A percentile compares a stretch with the other conserved stretches of the same genome.
Evolutionary conservation across 805 yeast species (phyloP).

Genomic region (Yarrowia phangngaensis): DNA sequence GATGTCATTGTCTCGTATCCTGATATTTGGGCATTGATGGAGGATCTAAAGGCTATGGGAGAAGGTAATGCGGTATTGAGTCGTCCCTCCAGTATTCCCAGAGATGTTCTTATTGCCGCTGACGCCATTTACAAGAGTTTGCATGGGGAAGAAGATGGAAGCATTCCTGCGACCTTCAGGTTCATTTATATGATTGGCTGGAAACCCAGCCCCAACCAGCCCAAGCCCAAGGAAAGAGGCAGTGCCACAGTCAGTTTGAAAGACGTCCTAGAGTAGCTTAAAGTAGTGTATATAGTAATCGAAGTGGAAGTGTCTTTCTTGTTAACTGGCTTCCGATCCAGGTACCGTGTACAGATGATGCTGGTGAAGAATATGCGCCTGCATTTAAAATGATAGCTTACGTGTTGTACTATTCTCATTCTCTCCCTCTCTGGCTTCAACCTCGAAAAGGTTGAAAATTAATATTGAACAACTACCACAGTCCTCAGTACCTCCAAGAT

Average conservation of each 20-base stretch:
- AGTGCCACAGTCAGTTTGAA: slow-evolving; percentile 64
- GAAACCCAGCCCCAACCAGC: slow-evolving; percentile 69
- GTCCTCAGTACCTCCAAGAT: too few species aligned
- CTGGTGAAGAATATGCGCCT: too few species aligned
- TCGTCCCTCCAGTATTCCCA: slow-evolving; percentile 45
- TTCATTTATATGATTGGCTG: slow-evolving; percentile 84
- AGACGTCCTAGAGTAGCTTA: slow-evolving; percentile 46
- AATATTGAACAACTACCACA: too few species aligned
- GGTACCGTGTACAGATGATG: too few species aligned
- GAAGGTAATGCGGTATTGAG: slow-evolving; percentile 64
- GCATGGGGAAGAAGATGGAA: slow-evolving; percentile 60
- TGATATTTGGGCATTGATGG: slow-evolving; percentile 59
- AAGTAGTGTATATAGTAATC: background rate
- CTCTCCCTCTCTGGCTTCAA: too few species aligned
- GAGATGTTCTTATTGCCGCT: slow-evolving; percentile 69
- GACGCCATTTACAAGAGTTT: slow-evolving; percentile 67
- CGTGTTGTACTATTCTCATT: too few species aligned
- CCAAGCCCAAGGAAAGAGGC: slow-evolving; percentile 71
- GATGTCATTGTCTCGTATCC: slow-evolving; percentile 79
- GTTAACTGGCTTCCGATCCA: too few species aligned
- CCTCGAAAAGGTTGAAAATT: too few species aligned
- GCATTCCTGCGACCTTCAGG: slow-evolving; percentile 76
- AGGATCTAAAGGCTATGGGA: slow-evolving; percentile 77
- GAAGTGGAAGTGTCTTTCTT: too few species aligned
- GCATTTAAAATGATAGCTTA: too few species aligned